Evolutionary conservation across 371 early-diverging fungal species (phyloP), one percentile per base, ranked within the genome.

Genomic region (Lichtheimia hyalospora): DNA sequence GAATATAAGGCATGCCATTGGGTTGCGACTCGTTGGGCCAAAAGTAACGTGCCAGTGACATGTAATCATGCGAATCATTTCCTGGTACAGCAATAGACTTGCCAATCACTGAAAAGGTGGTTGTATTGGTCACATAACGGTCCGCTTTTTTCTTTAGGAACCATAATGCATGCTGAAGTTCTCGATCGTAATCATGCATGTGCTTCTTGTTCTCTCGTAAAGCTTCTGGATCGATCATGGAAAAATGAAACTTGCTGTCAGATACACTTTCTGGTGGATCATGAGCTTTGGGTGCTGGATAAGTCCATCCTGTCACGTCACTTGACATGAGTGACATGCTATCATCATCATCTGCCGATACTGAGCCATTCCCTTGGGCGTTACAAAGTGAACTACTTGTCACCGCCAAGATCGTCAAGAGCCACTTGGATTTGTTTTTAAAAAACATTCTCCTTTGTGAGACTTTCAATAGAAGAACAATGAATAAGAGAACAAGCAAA

Each of bases 1-100:
- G 68, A 13, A 66, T 66, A 57, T 83, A 84, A 2, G 84, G 84
- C 16, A 82, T 57, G 1, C 82, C 82, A 49, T 66, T 54, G 10
- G 69, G 57, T 40, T 49, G 58, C 13, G 60, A 60, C 25, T 59
- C 55, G 49, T 79, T 71, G 3, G 83, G 82, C 83, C 81, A 84
- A 53, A 60, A 83, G 59, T 83, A 77, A 44, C 76, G 69, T 12
- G 82, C 81, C 50, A 84, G 70, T 6, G 84, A 82, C 54, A 77
- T 60, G 59, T 80, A 86, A 60, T 86, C 83, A 54, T 86, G 84
- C 27, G 63, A 63, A 54, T 83, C 75, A 23, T 68, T 65, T 3
- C 78, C 77, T 0, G 83, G 80, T 0, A 75, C 70, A 21, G 68
- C 61, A 21, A 66, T 67, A 28, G 66, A 60, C 69, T 83, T 83